Base-by-base conservation (phyloP, 176 grass and related monocot genomes). In the Dendrocalamus sinicus region DNA sequence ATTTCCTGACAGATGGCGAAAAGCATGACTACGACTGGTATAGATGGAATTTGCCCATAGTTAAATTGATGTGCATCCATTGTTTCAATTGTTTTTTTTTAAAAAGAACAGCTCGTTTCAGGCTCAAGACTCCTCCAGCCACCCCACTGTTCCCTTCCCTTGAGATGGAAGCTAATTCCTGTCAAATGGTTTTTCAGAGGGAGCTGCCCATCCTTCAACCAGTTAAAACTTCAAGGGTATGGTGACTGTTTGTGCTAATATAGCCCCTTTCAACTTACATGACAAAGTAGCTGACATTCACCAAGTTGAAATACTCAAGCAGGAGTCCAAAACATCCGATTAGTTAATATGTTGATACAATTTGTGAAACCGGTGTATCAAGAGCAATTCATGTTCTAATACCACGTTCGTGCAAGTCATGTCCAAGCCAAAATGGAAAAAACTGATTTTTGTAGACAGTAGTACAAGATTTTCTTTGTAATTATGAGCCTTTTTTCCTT, bases 1-100 rank as follows among this genome's bases (percentile, higher is more conserved):
- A 85, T 73, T 26, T 91, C 51, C 35, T 74, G 8, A 63, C 81
- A 66, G 92, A 89, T 53, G 41, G 71, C 0, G 90, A 82, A 40
- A 92, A 91, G 78, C 55, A 94, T 9, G 92, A 92, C 37, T 94
- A 94, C 0, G 87, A 94, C 35, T 94, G 92, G 92, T 91, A 79
- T 81, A 30, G 4, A 26, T 48, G 30, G 9, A 57, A 12, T 19
- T 66, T 30, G 4, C 20, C 69, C 10, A 50, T 12, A 70, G 30
- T 80, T 66, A 20, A 24, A 70, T 50, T 14, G 8, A 37, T 54
- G 8, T 79, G 26, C 17, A 26, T 20, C 19, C 52, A 68, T 43
- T 32, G 4, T 66, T 63, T 88, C 50, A n/a, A 15, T 76, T 66
- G n/a, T 0, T 11, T 72, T 72, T 72, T 28, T 66, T 44, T 12